Conservation (phyloP, 176 grass and related monocot species). For the Themeda triandra region DNA sequence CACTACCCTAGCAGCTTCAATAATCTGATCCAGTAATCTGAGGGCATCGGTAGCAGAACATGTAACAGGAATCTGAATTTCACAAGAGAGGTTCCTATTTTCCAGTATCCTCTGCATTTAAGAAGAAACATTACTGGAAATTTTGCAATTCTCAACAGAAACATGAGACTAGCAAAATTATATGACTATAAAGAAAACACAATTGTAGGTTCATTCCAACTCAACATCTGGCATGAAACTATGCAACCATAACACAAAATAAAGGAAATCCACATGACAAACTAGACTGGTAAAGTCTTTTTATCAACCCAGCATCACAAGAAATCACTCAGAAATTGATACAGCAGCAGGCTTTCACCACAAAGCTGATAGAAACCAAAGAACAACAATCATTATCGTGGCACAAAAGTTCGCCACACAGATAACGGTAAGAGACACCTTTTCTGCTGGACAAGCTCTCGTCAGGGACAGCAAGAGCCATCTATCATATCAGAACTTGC, state of each 20-base stretch:
- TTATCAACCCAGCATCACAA: background rate
- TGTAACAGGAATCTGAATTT: constrained; percentile 46
- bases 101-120: constrained; percentile 51
- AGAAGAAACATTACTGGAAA: background rate
- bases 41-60: constrained; percentile 34
- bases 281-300: background rate
- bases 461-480: background rate
- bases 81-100: constrained; percentile 38
- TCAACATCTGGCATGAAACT: background rate
- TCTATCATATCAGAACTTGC: background rate
- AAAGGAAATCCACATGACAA: background rate
- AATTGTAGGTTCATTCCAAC: background rate
- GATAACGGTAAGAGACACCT: background rate
- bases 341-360: background rate
- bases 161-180: background rate
- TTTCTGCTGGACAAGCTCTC: background rate
- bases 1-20: constrained; percentile 51
- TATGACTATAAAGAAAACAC: background rate
- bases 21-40: constrained; percentile 45
- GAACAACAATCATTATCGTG: background rate
- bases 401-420: background rate
- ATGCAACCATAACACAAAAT: background rate
- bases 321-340: background rate
- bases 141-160: background rate
- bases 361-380: background rate